phyloP scores from a whole-genome alignment of 139 green algal genomes.

The Coelastrella sp. region DNA sequence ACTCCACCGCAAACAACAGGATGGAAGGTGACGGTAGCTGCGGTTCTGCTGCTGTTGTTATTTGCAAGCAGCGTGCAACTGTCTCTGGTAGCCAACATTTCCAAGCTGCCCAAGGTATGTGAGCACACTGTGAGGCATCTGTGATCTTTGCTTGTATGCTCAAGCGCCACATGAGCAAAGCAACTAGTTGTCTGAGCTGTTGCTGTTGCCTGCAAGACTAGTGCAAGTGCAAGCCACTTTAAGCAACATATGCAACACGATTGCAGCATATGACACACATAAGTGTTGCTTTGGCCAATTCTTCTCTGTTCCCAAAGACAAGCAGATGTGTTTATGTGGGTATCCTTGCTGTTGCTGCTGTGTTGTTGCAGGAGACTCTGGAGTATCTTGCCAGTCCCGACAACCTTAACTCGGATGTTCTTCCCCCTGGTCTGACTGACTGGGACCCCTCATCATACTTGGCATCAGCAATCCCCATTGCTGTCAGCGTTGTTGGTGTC shows the following conservation, averaged over 20 bases:
- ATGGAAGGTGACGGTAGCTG: conserved; percentile 76
- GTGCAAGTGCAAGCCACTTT: no score
- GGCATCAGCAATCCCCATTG: conserved; percentile 73
- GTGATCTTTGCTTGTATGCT: no score
- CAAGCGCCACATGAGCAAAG: no score
- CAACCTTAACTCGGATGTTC: conserved; percentile 70
- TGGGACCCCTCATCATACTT: conserved; percentile 86
- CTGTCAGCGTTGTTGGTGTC: conserved; percentile 64
- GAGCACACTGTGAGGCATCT: neutral
- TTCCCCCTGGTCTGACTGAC: conserved; percentile 77
- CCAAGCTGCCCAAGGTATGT: conserved; percentile 75
- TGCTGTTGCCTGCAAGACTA: no score
- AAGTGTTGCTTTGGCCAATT: no score
- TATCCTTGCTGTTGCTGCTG: neutral
- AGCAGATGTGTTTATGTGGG: neutral
- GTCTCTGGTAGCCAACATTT: conserved; percentile 82
- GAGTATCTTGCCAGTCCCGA: conserved; percentile 79
- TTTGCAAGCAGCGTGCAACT: conserved; percentile 79
- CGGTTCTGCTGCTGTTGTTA: conserved; percentile 79
- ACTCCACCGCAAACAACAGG: conserved; percentile 63
- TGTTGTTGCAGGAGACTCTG: conserved; percentile 76
- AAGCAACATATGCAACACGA: no score
- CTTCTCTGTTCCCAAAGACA: no score
- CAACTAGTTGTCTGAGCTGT: no score
- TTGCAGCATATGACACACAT: no score